Evolutionary conservation across 1,284 basidiomycete species (phyloP).

Genomic region (Boletus calvinii): DNA sequence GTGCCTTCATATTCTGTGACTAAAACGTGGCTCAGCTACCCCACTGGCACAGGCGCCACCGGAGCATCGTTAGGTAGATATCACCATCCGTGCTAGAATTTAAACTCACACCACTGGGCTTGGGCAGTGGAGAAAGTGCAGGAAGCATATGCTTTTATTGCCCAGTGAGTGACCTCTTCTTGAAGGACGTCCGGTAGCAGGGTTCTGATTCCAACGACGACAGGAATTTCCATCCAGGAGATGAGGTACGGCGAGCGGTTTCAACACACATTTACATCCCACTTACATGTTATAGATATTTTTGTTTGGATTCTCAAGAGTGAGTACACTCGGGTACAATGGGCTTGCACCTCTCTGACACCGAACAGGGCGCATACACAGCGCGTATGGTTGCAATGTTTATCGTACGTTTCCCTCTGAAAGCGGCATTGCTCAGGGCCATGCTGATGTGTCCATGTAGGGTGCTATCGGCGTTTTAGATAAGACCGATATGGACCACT

Average conservation of each 20-base stretch:
- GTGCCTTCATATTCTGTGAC: neutral
- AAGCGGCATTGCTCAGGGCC: neutral
- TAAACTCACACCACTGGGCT: constrained; percentile 6
- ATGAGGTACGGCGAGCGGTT: constrained; percentile 48
- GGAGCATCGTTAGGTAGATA: constrained; percentile 55
- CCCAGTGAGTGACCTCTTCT: constrained; percentile 51
- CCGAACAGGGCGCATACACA: constrained; percentile 60
- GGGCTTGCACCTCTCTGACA: neutral
- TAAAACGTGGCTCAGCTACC: constrained; percentile 8
- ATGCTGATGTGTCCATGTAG: constrained; percentile 31
- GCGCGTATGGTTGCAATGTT: constrained; percentile 68
- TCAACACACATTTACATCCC: neutral
- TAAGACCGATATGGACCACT: constrained; percentile 66
- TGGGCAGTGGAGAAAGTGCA: constrained; percentile 62
- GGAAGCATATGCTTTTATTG: constrained; percentile 71
- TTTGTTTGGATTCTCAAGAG: constrained; percentile 72
- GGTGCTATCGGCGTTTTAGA: constrained; percentile 65
- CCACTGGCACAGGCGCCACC: constrained; percentile 56
- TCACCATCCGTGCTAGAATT: neutral
- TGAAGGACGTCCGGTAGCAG: neutral
- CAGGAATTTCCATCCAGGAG: constrained; percentile 66
- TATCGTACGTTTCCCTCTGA: constrained; percentile 46
- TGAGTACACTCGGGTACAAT: constrained; percentile 28
- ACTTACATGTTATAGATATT: constrained; percentile 47
- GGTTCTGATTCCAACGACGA: constrained; percentile 2